Evolutionary conservation across 2,329 filamentous ascomycete species (phyloP).

Genomic region (Tolypocladium ovalisporum): DNA sequence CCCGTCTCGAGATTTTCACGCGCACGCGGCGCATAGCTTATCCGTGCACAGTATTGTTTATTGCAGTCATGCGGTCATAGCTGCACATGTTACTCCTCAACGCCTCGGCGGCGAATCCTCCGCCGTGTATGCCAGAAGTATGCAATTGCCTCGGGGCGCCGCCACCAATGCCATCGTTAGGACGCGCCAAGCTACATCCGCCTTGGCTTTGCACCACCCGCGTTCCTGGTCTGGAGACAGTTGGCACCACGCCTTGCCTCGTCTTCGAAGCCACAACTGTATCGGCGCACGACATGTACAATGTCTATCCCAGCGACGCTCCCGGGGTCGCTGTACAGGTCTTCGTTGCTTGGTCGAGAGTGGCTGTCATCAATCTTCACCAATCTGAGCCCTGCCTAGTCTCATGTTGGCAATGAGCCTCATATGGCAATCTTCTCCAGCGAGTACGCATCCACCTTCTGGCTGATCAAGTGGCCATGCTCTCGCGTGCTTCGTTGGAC

Average conservation of each 20-base stretch:
- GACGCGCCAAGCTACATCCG: neutral
- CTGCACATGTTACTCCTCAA: neutral
- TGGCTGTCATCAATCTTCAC: neutral
- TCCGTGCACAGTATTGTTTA: neutral
- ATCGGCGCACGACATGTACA: neutral
- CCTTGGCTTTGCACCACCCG: neutral
- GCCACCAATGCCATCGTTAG: neutral
- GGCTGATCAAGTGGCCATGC: constrained; percentile 65
- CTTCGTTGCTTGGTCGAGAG: neutral
- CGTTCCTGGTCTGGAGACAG: neutral
- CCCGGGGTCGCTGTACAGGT: neutral
- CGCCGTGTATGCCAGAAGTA: neutral
- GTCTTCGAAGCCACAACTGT: neutral
- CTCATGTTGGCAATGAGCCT: constrained; percentile 9
- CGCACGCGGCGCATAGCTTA: neutral
- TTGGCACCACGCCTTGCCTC: neutral
- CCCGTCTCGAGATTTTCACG: neutral
- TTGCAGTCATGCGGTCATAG: neutral
- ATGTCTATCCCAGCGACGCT: neutral
- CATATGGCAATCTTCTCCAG: constrained; percentile 66
- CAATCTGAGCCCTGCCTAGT: neutral
- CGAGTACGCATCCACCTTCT: constrained; percentile 72
- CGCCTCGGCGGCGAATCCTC: neutral
- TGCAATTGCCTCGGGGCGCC: neutral
- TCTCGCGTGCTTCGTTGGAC: constrained; percentile 60